A percentile compares a stretch with the other conserved stretches of the same genome.
These are phyloP conservation scores for Phialemonium atrogriseum DNA, from an alignment of 2,329 filamentous ascomycete genomes.

Conservation along the genomic window DNA sequence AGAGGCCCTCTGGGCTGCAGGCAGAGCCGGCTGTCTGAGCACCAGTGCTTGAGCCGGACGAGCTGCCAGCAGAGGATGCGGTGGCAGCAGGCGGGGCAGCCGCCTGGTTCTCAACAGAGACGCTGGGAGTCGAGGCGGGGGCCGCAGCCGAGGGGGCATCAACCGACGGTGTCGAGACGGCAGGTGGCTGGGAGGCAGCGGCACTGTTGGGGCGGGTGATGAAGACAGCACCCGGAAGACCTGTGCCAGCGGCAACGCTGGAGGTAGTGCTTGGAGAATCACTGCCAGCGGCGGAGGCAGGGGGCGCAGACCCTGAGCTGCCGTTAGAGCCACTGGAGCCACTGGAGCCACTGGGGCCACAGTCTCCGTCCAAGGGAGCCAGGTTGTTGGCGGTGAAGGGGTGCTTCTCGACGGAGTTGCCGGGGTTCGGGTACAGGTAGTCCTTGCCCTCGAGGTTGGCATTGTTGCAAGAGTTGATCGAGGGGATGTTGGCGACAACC, in stretches of 20 bases:
- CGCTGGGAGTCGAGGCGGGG: constrained; percentile 10
- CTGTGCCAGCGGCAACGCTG: constrained; percentile 9
- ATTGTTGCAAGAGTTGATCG: constrained; percentile 44
- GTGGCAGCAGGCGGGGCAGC: constrained; percentile 10
- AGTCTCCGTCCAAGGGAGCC: neutral
- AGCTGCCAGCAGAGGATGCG: constrained; percentile 14
- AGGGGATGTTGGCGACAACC: constrained; percentile 62
- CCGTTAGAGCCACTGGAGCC: constrained; percentile 8
- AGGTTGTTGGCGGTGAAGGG: constrained; percentile 22
- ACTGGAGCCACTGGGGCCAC: neutral
- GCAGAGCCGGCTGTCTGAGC: constrained; percentile 30
- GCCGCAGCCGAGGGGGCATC: constrained; percentile 7
- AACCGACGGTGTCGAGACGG: neutral
- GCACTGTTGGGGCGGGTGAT: constrained; percentile 19
- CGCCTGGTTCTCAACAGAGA: constrained; percentile 8
- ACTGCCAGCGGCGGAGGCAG: constrained; percentile 10
- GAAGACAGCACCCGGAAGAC: constrained; percentile 30
- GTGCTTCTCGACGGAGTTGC: constrained; percentile 46
- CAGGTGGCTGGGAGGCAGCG: constrained; percentile 4
- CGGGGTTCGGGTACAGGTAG: constrained; percentile 61
- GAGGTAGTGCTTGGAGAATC: constrained; percentile 2
- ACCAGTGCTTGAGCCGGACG: constrained; percentile 15
- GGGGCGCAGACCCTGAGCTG: constrained; percentile 12
- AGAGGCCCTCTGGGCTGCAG: constrained; percentile 38
- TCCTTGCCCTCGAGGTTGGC: constrained; percentile 36